These are phyloP conservation scores for Candida maris DNA, from an alignment of 805 yeast species.

Conservation along the genomic window DNA sequence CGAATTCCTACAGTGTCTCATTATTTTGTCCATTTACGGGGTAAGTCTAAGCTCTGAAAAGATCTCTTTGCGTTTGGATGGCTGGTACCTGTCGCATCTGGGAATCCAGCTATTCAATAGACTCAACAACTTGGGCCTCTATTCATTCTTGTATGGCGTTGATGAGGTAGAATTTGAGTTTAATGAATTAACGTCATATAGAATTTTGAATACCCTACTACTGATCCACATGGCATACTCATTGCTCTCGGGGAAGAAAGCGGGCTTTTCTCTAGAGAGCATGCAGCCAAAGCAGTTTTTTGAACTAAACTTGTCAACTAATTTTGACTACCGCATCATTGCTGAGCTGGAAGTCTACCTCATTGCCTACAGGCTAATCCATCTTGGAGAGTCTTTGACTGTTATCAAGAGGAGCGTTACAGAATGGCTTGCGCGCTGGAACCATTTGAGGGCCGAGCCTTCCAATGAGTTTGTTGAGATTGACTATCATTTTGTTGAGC, in stretches of 20 bases:
- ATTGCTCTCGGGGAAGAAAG: conserved; percentile 49
- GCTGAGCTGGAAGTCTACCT: conserved; percentile 65
- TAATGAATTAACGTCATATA: conserved; percentile 50
- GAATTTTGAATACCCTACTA: conserved; percentile 71
- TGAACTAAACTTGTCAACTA: conserved; percentile 58
- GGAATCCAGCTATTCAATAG: conserved; percentile 63
- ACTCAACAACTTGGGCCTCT: conserved; percentile 42
- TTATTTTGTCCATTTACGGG: conserved; percentile 62
- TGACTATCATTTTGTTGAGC: conserved; percentile 59
- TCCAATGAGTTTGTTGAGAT: conserved; percentile 71
- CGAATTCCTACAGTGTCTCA: conserved; percentile 67
- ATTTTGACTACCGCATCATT: conserved; percentile 80
- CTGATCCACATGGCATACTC: conserved; percentile 66
- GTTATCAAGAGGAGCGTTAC: conserved; percentile 38
- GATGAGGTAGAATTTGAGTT: conserved; percentile 27
- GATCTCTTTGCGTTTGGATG: conserved; percentile 48
- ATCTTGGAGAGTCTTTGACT: conserved; percentile 26
- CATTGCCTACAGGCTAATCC: conserved; percentile 56
- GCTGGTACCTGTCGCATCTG: conserved; percentile 64
- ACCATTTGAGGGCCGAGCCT: conserved; percentile 62
- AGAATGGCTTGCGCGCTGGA: conserved; percentile 69
- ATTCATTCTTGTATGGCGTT: conserved; percentile 26
- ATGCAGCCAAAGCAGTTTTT: conserved; percentile 38
- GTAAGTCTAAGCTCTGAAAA: conserved; percentile 53
- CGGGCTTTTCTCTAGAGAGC: conserved; percentile 38